Percentiles rank a stretch among this genome's conserved stretches.
phyloP scores from a whole-genome alignment of 768 basidiomycete species.

The Rubroboletus satanas region DNA sequence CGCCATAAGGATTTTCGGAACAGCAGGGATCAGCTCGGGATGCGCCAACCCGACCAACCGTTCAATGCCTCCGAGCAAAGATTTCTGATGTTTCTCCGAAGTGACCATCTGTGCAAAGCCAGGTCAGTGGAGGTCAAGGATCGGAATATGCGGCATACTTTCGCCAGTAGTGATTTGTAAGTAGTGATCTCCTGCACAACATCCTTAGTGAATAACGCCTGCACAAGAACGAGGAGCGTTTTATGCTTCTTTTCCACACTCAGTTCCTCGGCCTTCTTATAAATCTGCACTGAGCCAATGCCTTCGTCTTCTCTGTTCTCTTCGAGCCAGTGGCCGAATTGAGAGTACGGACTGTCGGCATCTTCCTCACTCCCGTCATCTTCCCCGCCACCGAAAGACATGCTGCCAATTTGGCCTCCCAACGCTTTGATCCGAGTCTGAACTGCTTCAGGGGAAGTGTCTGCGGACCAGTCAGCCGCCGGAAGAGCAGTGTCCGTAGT shows the following conservation, averaged over 20 bases:
- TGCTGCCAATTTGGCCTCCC: conserved; percentile 52
- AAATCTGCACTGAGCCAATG: conserved; percentile 56
- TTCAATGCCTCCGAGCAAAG: conserved; percentile 90
- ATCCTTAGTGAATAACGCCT: conserved; percentile 77
- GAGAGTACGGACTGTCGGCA: conserved; percentile 78
- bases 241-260: conserved; percentile 96
- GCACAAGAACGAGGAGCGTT: conserved; percentile 75
- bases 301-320: conserved; percentile 50
- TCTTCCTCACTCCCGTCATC: conserved; percentile 91
- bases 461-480: conserved; percentile 87
- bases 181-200: conserved; percentile 60
- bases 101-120: conserved; percentile 62
- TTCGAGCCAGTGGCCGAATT: conserved; percentile 81
- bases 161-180: conserved; percentile 68
- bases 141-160: conserved; percentile 37
- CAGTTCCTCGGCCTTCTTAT: conserved; percentile 85
- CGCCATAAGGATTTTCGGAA: conserved; percentile 92
- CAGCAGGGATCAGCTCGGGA: conserved; percentile 62
- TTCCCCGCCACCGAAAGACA: conserved; percentile 51
- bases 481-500: conserved; percentile 55
- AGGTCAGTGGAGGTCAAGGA: conserved; percentile 1
- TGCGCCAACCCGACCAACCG: conserved; percentile 72
- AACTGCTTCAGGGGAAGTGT: conserved; percentile 87
- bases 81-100: conserved; percentile 94
- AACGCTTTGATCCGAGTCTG: conserved; percentile 75